These are phyloP conservation scores for Epichloe typhina DNA, from an alignment of 2,329 filamentous ascomycete genomes.

Conservation along the genomic window DNA sequence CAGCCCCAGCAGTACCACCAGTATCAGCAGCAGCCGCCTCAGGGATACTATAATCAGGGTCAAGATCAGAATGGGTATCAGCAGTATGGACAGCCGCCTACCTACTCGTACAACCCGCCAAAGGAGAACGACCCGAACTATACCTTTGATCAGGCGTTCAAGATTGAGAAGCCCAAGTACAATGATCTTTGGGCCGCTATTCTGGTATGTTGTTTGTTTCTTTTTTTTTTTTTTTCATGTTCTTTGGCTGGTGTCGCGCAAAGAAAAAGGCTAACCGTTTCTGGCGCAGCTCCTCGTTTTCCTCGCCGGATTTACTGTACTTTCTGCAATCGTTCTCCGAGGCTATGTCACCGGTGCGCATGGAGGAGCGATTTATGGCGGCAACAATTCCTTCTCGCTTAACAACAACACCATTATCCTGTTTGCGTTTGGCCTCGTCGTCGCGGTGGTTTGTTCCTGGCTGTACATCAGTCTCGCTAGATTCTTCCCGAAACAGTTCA, in stretches of 20 bases:
- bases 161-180: constrained; percentile 70
- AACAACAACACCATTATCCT: constrained; percentile 77
- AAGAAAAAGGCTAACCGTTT: neutral
- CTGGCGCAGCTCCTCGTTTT: constrained; percentile 48
- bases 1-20: constrained; percentile 1
- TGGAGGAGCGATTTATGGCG: constrained; percentile 62
- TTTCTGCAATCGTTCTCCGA: constrained; percentile 63
- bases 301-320: constrained; percentile 59
- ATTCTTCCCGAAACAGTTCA: constrained; percentile 75
- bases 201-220: constrained; percentile 37
- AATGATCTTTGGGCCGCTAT: constrained; percentile 85
- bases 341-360: constrained; percentile 54
- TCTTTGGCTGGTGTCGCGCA: too few relatives aligned
- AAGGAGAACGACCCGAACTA: constrained; percentile 32
- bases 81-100: constrained; percentile 17
- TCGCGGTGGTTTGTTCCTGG: constrained; percentile 64
- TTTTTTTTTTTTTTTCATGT: too few relatives aligned
- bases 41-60: constrained; percentile 5
- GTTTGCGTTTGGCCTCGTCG: constrained; percentile 63
- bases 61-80: constrained; percentile 13
- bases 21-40: constrained; percentile 7
- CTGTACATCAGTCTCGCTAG: constrained; percentile 65
- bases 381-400: constrained; percentile 50
- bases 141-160: constrained; percentile 70
- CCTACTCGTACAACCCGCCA: constrained; percentile 24